Percentiles rank a stretch among this genome's conserved stretches.
Conservation (phyloP, 225 moss, liverwort and hornwort genomes). For the Rhytidiadelphus loreus region DNA sequence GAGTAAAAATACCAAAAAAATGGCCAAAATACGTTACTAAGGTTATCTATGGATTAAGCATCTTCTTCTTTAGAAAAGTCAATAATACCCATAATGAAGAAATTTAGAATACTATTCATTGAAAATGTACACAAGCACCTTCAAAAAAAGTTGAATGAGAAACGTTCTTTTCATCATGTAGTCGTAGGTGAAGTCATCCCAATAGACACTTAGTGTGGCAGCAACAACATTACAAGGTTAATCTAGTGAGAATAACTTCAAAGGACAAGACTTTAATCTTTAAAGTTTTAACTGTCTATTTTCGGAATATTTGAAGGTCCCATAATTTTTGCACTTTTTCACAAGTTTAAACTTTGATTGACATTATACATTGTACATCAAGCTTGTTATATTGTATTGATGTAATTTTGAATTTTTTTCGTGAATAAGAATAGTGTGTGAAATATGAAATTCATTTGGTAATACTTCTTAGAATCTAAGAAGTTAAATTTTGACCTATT, state of each 20-base stretch:
- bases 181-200: no score
- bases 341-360: background rate
- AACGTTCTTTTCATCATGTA: accelerated
- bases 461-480: background rate
- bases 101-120: background rate
- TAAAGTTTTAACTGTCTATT: accelerated
- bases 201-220: accelerated
- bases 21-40: background rate
- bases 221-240: accelerated
- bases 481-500: background rate
- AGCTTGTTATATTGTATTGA: background rate
- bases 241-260: no score
- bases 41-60: background rate
- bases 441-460: background rate
- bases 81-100: no score
- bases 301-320: accelerated
- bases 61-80: background rate
- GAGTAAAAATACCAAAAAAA: no score
- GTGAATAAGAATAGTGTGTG: background rate
- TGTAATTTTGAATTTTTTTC: background rate
- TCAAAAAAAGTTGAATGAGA: background rate
- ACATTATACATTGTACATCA: no score
- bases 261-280: background rate
- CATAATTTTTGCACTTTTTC: background rate
- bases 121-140: background rate